Percentiles rank a stretch among this genome's conserved stretches.
Evolutionary conservation across 306 rosid genomes (phyloP).

Genomic region (Quercus cerris): DNA sequence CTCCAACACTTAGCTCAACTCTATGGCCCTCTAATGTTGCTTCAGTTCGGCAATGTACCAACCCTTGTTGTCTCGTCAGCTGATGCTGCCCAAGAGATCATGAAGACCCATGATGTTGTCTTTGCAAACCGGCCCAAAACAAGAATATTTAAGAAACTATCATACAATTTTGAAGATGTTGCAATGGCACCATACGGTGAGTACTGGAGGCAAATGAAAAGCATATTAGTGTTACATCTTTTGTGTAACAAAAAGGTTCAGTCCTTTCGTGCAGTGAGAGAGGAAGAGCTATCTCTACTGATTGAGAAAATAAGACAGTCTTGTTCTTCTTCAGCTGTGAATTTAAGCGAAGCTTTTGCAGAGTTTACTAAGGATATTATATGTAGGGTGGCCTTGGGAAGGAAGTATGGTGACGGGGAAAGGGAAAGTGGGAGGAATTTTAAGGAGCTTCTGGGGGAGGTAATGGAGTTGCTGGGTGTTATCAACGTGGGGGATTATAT

Average conservation of each 20-base stretch:
- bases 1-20: constrained; percentile 32
- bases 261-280: constrained; percentile 13
- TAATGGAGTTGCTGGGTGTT: constrained; percentile 32
- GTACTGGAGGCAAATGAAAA: constrained; percentile 47
- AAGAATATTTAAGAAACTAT: constrained; percentile 20
- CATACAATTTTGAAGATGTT: constrained; percentile 37
- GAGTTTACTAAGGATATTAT: constrained; percentile 29
- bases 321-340: neutral
- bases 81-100: constrained; percentile 31
- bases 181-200: constrained; percentile 35
- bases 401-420: constrained; percentile 30
- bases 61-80: constrained; percentile 43
- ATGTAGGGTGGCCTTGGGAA: constrained; percentile 53
- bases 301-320: constrained; percentile 17
- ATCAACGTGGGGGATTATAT: constrained; percentile 41
- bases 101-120: constrained; percentile 43
- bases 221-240: constrained; percentile 30
- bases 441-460: constrained; percentile 18
- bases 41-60: constrained; percentile 37
- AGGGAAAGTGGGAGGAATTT: constrained; percentile 21
- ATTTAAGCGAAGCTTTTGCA: constrained; percentile 32
- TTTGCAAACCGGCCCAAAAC: constrained; percentile 26
- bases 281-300: constrained; percentile 15
- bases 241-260: constrained; percentile 21
- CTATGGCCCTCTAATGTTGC: constrained; percentile 39